These are phyloP conservation scores for Sporormia fimetaria DNA, from an alignment of 495 filamentous ascomycete genomes.

Conservation along the genomic window DNA sequence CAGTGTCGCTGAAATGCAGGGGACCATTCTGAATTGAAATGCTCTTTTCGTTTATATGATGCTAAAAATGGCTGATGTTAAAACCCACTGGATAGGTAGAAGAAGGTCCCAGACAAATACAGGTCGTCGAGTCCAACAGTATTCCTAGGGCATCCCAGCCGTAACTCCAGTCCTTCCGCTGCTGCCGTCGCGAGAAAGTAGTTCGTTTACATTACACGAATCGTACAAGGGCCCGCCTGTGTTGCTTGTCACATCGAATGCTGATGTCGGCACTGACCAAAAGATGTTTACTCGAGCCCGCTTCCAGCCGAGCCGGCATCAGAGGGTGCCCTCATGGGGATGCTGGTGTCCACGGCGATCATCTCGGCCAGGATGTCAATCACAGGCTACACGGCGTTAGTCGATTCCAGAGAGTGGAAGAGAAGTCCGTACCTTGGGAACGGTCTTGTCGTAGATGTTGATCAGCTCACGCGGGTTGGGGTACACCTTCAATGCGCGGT, in stretches of 20 bases:
- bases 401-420: neutral
- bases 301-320: slow-evolving; percentile 18
- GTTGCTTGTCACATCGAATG: too few relatives aligned
- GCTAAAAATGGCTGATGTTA: too few relatives aligned
- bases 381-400: slow-evolving; percentile 50
- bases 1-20: too few relatives aligned
- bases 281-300: slow-evolving; percentile 2
- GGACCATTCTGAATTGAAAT: too few relatives aligned
- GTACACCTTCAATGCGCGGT: slow-evolving; percentile 97
- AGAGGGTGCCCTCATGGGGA: slow-evolving; percentile 41
- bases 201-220: slow-evolving; percentile 21
- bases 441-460: slow-evolving; percentile 94
- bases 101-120: too few relatives aligned
- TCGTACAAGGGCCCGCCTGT: slow-evolving; percentile 11
- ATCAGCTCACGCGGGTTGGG: slow-evolving; percentile 87
- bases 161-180: too few relatives aligned
- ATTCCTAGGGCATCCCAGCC: too few relatives aligned
- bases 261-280: too few relatives aligned
- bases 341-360: slow-evolving; percentile 75
- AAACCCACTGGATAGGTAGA: too few relatives aligned
- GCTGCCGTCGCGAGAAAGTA: too few relatives aligned
- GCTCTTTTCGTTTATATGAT: too few relatives aligned
- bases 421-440: slow-evolving; percentile 55
- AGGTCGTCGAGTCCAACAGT: too few relatives aligned
- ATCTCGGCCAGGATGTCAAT: slow-evolving; percentile 94